Percentiles rank a stretch among this genome's conserved stretches.
Evolutionary conservation across 345 rosid genomes (phyloP).

Genomic region (Jatropha curcas): DNA sequence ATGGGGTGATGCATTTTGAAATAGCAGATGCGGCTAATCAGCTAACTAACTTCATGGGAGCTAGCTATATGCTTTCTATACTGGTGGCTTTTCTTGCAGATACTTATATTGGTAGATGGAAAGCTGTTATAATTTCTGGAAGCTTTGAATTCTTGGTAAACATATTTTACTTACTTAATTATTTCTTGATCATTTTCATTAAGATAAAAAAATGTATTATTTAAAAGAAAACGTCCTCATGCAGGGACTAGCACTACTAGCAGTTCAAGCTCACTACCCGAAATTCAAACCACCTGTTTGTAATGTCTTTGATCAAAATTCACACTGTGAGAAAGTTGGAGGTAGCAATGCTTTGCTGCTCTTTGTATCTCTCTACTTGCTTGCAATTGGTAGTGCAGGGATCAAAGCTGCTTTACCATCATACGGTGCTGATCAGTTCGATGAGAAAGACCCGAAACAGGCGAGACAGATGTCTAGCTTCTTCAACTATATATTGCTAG

Average conservation of each 20-base stretch:
- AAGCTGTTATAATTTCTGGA: constrained; percentile 43
- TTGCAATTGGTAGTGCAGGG: constrained; percentile 51
- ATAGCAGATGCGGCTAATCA: constrained; percentile 57
- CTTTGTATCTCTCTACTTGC: constrained; percentile 44
- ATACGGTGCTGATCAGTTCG: constrained; percentile 65
- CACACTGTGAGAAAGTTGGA: constrained; percentile 40
- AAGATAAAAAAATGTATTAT: too few relatives aligned
- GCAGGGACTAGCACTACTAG: constrained; percentile 48
- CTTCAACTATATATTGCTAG: constrained; percentile 50
- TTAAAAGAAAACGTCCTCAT: too few relatives aligned
- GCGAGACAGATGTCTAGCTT: constrained; percentile 51
- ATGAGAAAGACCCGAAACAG: constrained; percentile 50
- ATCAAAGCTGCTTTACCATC: constrained; percentile 52
- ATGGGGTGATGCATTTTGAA: constrained; percentile 47
- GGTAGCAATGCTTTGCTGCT: constrained; percentile 43
- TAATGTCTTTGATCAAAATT: constrained; percentile 34
- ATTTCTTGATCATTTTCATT: background rate
- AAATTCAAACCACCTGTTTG: constrained; percentile 49
- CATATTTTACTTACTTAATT: background rate
- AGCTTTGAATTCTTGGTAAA: constrained; percentile 50
- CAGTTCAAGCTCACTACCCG: constrained; percentile 54
- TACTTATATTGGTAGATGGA: constrained; percentile 49
- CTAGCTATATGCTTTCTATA: constrained; percentile 45
- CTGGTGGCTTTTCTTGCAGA: constrained; percentile 50
- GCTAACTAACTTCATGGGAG: constrained; percentile 57